Conservation (phyloP, 2,329 filamentous ascomycete genomes). For the Stagonosporopsis tanaceti region DNA sequence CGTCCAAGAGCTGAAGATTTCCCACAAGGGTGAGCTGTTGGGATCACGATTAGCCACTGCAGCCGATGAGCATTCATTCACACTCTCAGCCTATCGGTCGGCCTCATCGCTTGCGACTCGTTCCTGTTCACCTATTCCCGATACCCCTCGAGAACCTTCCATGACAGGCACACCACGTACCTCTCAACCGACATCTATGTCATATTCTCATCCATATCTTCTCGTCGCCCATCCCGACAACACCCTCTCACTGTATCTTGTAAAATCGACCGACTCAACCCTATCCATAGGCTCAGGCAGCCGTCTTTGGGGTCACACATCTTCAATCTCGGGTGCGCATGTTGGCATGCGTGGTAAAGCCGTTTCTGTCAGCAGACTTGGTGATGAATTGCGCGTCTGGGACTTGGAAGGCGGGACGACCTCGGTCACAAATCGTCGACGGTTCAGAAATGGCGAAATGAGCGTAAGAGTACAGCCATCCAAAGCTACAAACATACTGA, state of each 20-base stretch:
- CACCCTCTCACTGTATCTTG: slow-evolving; percentile 82
- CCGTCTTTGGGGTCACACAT: slow-evolving; percentile 90
- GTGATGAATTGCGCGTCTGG: slow-evolving; percentile 77
- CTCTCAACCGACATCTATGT: slow-evolving; percentile 58
- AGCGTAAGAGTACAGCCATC: slow-evolving; percentile 64
- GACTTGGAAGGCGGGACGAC: slow-evolving; percentile 78
- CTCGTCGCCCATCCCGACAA: slow-evolving; percentile 87
- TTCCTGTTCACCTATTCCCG: slow-evolving; percentile 38
- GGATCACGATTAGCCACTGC: slow-evolving; percentile 61
- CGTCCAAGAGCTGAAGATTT: slow-evolving; percentile 86
- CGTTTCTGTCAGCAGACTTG: slow-evolving; percentile 84
- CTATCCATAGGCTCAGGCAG: slow-evolving; percentile 77
- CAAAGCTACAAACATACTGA: slow-evolving; percentile 25
- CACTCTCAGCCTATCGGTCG: slow-evolving; percentile 43
- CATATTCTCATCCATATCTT: slow-evolving; percentile 79
- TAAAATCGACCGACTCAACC: slow-evolving; percentile 72
- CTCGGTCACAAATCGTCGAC: slow-evolving; percentile 53
- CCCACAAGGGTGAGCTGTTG: slow-evolving; percentile 56
- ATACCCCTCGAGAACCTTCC: background rate
- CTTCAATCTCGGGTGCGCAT: slow-evolving; percentile 83
- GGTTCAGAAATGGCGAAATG: slow-evolving; percentile 55
- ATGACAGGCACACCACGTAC: slow-evolving; percentile 21
- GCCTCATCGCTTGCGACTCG: slow-evolving; percentile 37
- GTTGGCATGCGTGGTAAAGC: slow-evolving; percentile 86
- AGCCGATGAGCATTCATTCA: slow-evolving; percentile 57